A percentile compares a stretch with the other conserved stretches of the same genome.
phyloP scores from a whole-genome alignment of 2,329 filamentous ascomycete species.

The Beauveria sp. region DNA sequence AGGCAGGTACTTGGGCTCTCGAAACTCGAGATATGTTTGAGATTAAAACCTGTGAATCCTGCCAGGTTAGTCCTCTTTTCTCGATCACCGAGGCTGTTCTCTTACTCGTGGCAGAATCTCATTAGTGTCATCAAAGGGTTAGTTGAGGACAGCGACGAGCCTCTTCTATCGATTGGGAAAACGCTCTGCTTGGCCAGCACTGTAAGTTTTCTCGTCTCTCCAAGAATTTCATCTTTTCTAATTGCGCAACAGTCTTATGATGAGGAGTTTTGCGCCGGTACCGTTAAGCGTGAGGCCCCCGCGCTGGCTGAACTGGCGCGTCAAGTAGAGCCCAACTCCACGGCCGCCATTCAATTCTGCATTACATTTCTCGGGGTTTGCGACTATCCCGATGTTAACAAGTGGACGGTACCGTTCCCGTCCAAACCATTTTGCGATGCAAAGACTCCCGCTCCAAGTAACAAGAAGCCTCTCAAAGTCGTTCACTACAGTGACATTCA shows the following conservation, averaged over 20 bases:
- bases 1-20: slow-evolving; percentile 8
- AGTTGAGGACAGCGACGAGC: slow-evolving; percentile 32
- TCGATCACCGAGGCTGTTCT: too few species aligned
- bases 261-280: slow-evolving; percentile 46
- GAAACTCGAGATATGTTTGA: slow-evolving; percentile 8
- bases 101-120: slow-evolving; percentile 12
- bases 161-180: slow-evolving; percentile 28
- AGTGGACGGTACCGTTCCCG: slow-evolving; percentile 37
- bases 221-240: neutral
- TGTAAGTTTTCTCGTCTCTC: slow-evolving; percentile 14
- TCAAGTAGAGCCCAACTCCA: slow-evolving; percentile 39
- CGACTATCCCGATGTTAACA: slow-evolving; percentile 36
- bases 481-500: slow-evolving; percentile 57
- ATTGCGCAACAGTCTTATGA: slow-evolving; percentile 35
- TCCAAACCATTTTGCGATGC: slow-evolving; percentile 29
- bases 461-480: slow-evolving; percentile 40
- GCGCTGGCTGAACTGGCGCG: slow-evolving; percentile 43
- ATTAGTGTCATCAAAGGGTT: slow-evolving; percentile 34
- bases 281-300: slow-evolving; percentile 43
- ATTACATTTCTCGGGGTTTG: slow-evolving; percentile 48
- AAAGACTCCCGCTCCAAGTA: slow-evolving; percentile 32
- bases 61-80: slow-evolving; percentile 16
- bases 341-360: slow-evolving; percentile 44
- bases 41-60: slow-evolving; percentile 18
- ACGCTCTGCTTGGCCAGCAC: slow-evolving; percentile 26